Conservation (phyloP, 306 rosid species). For the Sicyos edulis region DNA sequence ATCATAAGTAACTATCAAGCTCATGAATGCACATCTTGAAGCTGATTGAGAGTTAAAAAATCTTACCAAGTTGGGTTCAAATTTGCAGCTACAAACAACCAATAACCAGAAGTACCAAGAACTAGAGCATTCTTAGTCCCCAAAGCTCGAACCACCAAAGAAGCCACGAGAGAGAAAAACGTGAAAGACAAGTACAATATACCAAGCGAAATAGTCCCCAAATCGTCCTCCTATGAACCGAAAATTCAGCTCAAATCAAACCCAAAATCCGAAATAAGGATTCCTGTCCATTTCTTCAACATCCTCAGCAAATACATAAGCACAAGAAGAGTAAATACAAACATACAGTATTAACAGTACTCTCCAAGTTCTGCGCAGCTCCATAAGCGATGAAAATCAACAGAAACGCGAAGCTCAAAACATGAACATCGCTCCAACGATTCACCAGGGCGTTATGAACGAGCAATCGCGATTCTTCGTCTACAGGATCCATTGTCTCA, state of each 20-base stretch:
- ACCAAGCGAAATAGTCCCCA: constrained; percentile 85
- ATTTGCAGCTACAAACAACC: constrained; percentile 81
- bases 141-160: constrained; percentile 63
- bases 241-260: constrained; percentile 9
- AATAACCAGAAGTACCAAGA: constrained; percentile 81
- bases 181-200: constrained; percentile 74
- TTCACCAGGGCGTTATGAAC: constrained; percentile 17
- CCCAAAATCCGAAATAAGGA: not conserved
- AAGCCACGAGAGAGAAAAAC: constrained; percentile 71
- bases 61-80: constrained; percentile 73
- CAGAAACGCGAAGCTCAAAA: constrained; percentile 61
- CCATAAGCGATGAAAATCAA: constrained; percentile 79
- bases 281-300: not conserved
- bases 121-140: constrained; percentile 78
- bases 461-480: constrained; percentile 59
- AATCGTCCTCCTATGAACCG: constrained; percentile 77
- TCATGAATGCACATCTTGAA: not conserved
- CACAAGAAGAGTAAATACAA: not conserved
- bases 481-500: constrained; percentile 40
- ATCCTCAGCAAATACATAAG: not conserved
- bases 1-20: not conserved
- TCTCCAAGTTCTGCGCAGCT: constrained; percentile 87
- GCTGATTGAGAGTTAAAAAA: not conserved
- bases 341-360: constrained; percentile 71
- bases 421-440: constrained; percentile 53